Evolutionary conservation across 2,329 filamentous ascomycete species (phyloP).

Genomic region (Cladophialophora bantiana): DNA sequence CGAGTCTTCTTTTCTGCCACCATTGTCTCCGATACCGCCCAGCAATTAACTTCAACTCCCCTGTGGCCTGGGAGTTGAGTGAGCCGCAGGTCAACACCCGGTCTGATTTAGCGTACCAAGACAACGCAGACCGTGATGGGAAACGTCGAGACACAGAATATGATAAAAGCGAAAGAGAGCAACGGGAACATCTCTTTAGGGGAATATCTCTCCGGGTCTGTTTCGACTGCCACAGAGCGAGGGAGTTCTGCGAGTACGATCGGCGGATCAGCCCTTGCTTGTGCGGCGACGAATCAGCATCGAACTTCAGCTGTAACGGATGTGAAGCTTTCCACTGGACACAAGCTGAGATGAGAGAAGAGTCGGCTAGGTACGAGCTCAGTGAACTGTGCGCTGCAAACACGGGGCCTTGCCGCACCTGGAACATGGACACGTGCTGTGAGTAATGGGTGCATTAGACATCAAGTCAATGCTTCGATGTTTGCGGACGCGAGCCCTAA

Average conservation of each 20-base stretch:
- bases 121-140: too few species aligned
- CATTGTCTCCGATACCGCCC: conserved; percentile 6
- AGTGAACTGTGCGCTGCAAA: background rate
- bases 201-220: background rate
- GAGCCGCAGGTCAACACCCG: background rate
- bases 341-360: background rate
- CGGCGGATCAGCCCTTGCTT: background rate
- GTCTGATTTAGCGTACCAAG: background rate
- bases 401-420: background rate
- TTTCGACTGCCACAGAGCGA: conserved; percentile 8
- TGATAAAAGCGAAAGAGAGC: background rate
- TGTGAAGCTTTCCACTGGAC: conserved; percentile 7
- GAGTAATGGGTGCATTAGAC: background rate
- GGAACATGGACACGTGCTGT: background rate
- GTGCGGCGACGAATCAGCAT: background rate
- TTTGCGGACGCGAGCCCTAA: background rate
- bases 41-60: background rate
- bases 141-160: background rate
- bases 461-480: background rate
- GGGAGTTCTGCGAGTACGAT: background rate
- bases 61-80: background rate
- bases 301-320: background rate
- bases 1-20: background rate
- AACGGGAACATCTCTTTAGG: background rate
- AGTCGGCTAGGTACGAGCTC: background rate